Conservation (phyloP, 768 basidiomycete species). For the Tubosaeta sp. region DNA sequence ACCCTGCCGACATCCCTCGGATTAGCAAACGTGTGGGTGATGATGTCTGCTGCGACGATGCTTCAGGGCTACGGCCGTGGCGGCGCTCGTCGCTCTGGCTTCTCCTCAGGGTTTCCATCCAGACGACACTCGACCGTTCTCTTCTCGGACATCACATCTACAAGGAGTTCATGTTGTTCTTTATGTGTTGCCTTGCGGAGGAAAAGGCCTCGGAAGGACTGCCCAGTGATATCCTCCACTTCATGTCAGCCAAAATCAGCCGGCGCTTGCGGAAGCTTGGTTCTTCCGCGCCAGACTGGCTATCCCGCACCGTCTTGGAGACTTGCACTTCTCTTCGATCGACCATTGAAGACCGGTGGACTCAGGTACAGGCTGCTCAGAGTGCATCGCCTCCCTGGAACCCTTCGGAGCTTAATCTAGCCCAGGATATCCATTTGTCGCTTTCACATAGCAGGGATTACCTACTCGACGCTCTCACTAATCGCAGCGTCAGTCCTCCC, state of each 20-base stretch:
- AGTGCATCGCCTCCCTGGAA: constrained; percentile 25
- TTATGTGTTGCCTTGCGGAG: constrained; percentile 30
- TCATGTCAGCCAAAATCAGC: neutral
- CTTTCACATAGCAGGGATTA: constrained; percentile 28
- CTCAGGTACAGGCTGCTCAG: constrained; percentile 23
- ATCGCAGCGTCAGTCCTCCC: constrained; percentile 5
- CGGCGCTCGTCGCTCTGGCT: constrained; percentile 36
- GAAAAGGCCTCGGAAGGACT: neutral
- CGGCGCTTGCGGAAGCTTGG: neutral
- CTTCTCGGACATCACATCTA: constrained; percentile 27
- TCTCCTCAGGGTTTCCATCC: constrained; percentile 13
- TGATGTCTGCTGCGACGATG: too few species aligned
- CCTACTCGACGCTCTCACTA: constrained; percentile 18
- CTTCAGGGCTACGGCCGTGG: too few species aligned
- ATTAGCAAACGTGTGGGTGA: neutral
- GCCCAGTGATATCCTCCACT: constrained; percentile 25
- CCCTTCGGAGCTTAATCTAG: constrained; percentile 25
- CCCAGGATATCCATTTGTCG: constrained; percentile 31
- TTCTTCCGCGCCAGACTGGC: neutral
- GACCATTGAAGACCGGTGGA: constrained; percentile 34
- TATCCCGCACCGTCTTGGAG: constrained; percentile 1
- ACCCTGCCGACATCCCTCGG: neutral
- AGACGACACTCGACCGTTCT: constrained; percentile 23
- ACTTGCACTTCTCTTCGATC: constrained; percentile 22
- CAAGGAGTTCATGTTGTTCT: constrained; percentile 47